Evolutionary conservation across 164 flowering plant species (phyloP).

Genomic region (Berberis vulgaris): DNA sequence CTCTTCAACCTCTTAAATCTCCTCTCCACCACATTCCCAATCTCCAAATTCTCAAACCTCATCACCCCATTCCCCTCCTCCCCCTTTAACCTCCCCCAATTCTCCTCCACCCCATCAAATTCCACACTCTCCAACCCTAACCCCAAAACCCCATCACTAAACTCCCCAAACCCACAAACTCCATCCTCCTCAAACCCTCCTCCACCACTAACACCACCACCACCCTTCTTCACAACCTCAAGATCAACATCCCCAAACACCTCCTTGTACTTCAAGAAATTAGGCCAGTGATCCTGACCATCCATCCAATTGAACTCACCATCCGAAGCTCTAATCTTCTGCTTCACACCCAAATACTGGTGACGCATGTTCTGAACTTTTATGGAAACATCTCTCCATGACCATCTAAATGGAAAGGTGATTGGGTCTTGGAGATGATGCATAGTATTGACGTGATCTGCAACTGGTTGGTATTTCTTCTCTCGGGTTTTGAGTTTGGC

Average conservation of each 20-base stretch:
- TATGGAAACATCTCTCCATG: slow-evolving; percentile 91
- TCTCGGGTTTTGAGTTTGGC: slow-evolving; percentile 71
- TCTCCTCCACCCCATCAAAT: background rate
- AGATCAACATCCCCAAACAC: slow-evolving; percentile 81
- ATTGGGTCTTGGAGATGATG: slow-evolving; percentile 64
- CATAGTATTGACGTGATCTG: slow-evolving; percentile 62
- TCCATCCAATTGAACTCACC: slow-evolving; percentile 57
- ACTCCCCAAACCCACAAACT: slow-evolving; percentile 7
- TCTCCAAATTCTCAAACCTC: slow-evolving; percentile 2
- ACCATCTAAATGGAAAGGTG: slow-evolving; percentile 71
- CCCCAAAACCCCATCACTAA: slow-evolving; percentile 19
- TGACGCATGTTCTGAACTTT: slow-evolving; percentile 96
- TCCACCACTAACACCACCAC: background rate
- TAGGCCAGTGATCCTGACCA: slow-evolving; percentile 75
- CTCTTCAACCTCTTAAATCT: slow-evolving; percentile 24
- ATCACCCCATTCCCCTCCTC: slow-evolving; percentile 8
- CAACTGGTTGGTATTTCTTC: slow-evolving; percentile 82
- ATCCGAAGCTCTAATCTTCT: slow-evolving; percentile 50
- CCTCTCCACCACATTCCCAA: slow-evolving; percentile 13
- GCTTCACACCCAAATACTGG: slow-evolving; percentile 87
- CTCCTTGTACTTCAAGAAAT: slow-evolving; percentile 72
- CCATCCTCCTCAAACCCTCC: slow-evolving; percentile 2
- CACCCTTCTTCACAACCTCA: slow-evolving; percentile 21
- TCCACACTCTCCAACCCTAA: slow-evolving; percentile 26
- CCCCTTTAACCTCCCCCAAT: slow-evolving; percentile 8